phyloP scores from a whole-genome alignment of 352 stramenopile species.

The Pythium monospermum region DNA sequence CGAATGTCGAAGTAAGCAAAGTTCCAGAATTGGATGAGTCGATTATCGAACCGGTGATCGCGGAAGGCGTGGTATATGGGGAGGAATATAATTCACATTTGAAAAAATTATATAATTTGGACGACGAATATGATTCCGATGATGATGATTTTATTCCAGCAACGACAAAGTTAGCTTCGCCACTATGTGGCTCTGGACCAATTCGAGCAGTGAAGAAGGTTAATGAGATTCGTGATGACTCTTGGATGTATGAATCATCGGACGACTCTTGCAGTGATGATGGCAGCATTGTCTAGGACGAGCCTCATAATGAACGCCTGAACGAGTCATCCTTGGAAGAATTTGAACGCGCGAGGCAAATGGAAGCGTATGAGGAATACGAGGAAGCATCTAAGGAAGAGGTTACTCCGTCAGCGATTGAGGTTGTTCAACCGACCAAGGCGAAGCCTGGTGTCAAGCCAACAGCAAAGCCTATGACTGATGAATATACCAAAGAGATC shows the following conservation, averaged over 20 bases:
- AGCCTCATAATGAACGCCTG: conserved; percentile 7
- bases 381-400: conserved; percentile 7
- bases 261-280: conserved; percentile 17
- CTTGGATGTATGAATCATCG: conserved; percentile 19
- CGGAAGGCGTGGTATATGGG: conserved; percentile 21
- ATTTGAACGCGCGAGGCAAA: conserved; percentile 17
- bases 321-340: conserved; percentile 16
- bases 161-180: conserved; percentile 14
- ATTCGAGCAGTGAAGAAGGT: too few relatives aligned
- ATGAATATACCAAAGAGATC: conserved; percentile 22
- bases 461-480: conserved; percentile 16
- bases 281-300: conserved; percentile 18
- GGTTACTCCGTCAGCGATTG: too few relatives aligned
- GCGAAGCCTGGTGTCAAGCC: conserved; percentile 11
- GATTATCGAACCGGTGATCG: conserved; percentile 21
- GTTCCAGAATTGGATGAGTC: conserved; percentile 25
- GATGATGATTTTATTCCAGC: conserved; percentile 22
- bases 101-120: conserved; percentile 24
- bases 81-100: conserved; percentile 23
- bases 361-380: conserved; percentile 14
- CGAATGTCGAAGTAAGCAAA: conserved; percentile 23
- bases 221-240: conserved; percentile 7
- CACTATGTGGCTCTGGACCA: conserved; percentile 11
- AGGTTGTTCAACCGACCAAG: neutral
- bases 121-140: conserved; percentile 17